phyloP scores from a whole-genome alignment of 306 rosid species.

The Morella rubra region DNA sequence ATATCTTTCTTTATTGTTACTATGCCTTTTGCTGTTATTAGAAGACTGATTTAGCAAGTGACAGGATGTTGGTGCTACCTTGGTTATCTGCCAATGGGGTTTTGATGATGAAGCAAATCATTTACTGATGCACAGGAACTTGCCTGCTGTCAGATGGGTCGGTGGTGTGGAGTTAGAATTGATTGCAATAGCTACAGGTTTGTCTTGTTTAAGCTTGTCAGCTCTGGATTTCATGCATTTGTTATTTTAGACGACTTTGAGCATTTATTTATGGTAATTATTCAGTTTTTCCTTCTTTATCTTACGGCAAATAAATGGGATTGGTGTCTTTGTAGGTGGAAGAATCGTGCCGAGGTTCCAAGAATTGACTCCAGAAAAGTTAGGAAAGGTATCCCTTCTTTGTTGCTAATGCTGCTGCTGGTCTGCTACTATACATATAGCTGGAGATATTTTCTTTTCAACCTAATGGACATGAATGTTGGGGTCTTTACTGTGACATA shows the following conservation, averaged over 20 bases:
- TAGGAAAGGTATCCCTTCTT: constrained; percentile 69
- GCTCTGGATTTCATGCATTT: neutral
- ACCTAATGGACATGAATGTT: neutral
- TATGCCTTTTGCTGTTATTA: constrained; percentile 13
- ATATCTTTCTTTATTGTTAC: neutral
- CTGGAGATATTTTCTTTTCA: neutral
- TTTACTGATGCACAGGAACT: constrained; percentile 88
- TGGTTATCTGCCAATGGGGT: constrained; percentile 98
- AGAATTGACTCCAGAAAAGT: constrained; percentile 82
- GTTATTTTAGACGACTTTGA: neutral
- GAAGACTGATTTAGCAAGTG: constrained; percentile 21
- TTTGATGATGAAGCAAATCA: constrained; percentile 99
- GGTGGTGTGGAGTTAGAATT: constrained; percentile 99
- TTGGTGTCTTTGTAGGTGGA: constrained; percentile 65
- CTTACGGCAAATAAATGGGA: constrained; percentile 11
- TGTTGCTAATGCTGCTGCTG: neutral
- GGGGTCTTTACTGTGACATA: neutral
- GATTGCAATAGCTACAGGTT: constrained; percentile 97
- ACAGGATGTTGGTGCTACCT: constrained; percentile 93
- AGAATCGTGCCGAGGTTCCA: constrained; percentile 99
- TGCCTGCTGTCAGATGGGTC: constrained; percentile 99
- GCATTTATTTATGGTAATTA: neutral
- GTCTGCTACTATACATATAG: neutral
- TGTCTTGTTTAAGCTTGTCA: constrained; percentile 26
- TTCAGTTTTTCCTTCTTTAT: constrained; percentile 2